Conservation (phyloP, 23 red algal genomes). For the Agarophyton chilense region DNA sequence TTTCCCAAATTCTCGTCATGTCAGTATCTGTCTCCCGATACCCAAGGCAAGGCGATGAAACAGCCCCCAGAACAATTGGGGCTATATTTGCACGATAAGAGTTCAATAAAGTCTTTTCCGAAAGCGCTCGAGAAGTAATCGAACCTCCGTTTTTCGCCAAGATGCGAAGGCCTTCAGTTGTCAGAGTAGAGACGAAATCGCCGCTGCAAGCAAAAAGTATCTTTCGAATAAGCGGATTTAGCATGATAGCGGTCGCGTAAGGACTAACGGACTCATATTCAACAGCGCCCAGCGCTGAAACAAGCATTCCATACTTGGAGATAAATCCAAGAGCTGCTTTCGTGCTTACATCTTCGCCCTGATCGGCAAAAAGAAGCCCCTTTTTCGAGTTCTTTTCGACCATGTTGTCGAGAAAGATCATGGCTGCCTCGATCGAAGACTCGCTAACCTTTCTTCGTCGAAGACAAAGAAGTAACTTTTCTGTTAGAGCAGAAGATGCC, state of each 20-base stretch:
- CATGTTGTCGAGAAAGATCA: slow-evolving; percentile 24
- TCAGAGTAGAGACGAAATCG: slow-evolving; percentile 35
- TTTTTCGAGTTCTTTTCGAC: slow-evolving; percentile 16
- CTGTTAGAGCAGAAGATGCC: slow-evolving; percentile 34
- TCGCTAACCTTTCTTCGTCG: slow-evolving; percentile 5
- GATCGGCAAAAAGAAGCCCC: slow-evolving; percentile 37
- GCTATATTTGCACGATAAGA: slow-evolving; percentile 10
- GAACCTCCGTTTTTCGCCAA: slow-evolving; percentile 43
- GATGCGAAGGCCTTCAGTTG: slow-evolving; percentile 10
- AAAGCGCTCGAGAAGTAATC: slow-evolving; percentile 20
- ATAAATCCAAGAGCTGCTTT: slow-evolving; percentile 26
- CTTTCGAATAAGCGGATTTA: not conserved
- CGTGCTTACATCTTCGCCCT: slow-evolving; percentile 47
- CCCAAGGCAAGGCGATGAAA: slow-evolving; percentile 18
- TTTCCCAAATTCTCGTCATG: slow-evolving; percentile 18
- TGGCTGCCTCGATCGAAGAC: slow-evolving; percentile 5
- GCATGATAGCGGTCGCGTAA: not conserved
- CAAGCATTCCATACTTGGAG: slow-evolving; percentile 28
- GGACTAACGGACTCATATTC: not conserved
- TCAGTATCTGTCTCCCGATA: not conserved
- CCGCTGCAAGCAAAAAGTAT: slow-evolving; percentile 51
- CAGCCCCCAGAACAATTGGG: slow-evolving; percentile 50
- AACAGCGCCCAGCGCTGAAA: slow-evolving; percentile 17
- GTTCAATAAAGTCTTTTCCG: slow-evolving; percentile 10
- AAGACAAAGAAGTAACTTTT: slow-evolving; percentile 37